phyloP scores from a whole-genome alignment of 2,329 filamentous ascomycete species.

The Scorias spongiosa region DNA sequence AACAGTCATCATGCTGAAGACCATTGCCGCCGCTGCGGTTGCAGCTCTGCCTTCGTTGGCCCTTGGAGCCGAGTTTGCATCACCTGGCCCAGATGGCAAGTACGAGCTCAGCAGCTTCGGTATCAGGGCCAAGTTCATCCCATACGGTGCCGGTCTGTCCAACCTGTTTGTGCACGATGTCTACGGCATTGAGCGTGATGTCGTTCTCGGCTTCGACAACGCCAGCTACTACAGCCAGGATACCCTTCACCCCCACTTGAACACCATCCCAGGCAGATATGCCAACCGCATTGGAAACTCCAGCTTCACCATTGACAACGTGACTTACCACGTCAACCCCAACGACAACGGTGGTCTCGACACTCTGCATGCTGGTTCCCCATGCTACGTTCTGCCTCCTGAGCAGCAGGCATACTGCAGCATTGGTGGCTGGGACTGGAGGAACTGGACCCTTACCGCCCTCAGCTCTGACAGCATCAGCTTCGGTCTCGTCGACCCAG shows the following conservation, averaged over 20 bases:
- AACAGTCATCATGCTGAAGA: background rate
- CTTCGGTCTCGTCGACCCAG: conserved; percentile 57
- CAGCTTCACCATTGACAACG: conserved; percentile 36
- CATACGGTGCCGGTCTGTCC: conserved; percentile 59
- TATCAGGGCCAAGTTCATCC: conserved; percentile 54
- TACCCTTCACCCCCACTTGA: conserved; percentile 53
- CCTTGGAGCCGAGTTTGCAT: background rate
- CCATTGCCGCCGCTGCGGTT: background rate
- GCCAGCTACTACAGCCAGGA: conserved; percentile 54
- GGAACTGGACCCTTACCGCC: conserved; percentile 59
- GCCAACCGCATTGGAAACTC: conserved; percentile 61
- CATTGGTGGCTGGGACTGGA: conserved; percentile 41
- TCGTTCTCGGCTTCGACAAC: conserved; percentile 64
- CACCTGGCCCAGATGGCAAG: conserved; percentile 32
- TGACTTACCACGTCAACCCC: conserved; percentile 31
- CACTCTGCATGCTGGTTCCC: conserved; percentile 41
- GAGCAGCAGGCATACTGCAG: conserved; percentile 27
- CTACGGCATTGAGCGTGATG: conserved; percentile 51
- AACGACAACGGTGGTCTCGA: conserved; percentile 37
- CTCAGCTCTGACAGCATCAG: conserved; percentile 54
- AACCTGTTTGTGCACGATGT: conserved; percentile 57
- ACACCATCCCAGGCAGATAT: conserved; percentile 57
- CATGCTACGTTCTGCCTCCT: conserved; percentile 46
- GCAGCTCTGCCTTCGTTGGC: background rate
- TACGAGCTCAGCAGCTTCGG: conserved; percentile 55